phyloP scores from a whole-genome alignment of 2,329 filamentous ascomycete genomes.

The Colletotrichum filicis region DNA sequence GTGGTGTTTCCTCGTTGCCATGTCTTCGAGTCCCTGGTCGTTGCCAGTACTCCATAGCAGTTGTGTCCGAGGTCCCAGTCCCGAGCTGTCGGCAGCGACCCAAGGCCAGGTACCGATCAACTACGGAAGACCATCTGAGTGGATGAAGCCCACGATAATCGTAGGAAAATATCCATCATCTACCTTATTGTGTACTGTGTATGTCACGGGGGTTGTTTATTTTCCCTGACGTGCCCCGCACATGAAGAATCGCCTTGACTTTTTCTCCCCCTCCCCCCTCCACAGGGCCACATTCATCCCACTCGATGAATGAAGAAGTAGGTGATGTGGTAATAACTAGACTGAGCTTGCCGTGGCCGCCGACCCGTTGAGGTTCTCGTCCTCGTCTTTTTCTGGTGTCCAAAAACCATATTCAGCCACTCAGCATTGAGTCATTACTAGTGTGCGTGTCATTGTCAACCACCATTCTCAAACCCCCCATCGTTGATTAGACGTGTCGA shows the following conservation, averaged over 20 bases:
- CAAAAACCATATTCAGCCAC: constrained; percentile 9
- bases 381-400: neutral
- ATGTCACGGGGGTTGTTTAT: neutral
- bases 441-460: constrained; percentile 24
- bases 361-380: constrained; percentile 19
- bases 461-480: neutral
- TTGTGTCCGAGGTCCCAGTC: constrained; percentile 1
- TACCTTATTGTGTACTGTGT: no score
- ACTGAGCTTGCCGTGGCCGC: neutral
- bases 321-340: neutral
- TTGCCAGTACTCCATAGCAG: constrained; percentile 12
- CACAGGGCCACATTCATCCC: neutral
- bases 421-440: constrained; percentile 30
- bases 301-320: neutral
- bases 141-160: neutral
- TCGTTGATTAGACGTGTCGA: neutral
- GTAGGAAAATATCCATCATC: neutral
- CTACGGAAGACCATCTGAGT: neutral
- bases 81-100: constrained; percentile 6
- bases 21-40: constrained; percentile 1
- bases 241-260: neutral
- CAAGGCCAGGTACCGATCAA: neutral
- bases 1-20: constrained; percentile 15
- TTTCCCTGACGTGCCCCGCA: neutral
- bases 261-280: neutral